These are phyloP conservation scores for Lodderomyces pseudojiufengensis DNA, from an alignment of 1,139 yeast genomes.

Conservation along the genomic window DNA sequence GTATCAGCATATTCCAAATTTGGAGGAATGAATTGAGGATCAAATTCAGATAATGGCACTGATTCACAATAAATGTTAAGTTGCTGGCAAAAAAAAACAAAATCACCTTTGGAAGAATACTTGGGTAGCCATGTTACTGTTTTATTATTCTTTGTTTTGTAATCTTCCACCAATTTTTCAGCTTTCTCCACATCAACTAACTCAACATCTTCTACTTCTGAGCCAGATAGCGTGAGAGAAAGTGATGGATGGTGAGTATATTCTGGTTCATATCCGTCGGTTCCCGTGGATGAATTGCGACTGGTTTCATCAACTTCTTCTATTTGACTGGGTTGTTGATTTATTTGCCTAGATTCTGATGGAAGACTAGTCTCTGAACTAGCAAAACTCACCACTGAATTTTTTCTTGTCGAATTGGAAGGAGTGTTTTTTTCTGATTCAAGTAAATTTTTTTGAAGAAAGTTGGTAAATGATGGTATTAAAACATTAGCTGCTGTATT, in stretches of 20 bases:
- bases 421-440: slow-evolving; percentile 33
- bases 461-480: slow-evolving; percentile 41
- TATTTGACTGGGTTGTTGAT: neutral
- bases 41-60: slow-evolving; percentile 41
- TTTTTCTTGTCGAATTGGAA: slow-evolving; percentile 36
- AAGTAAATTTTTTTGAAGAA: slow-evolving; percentile 34
- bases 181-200: slow-evolving; percentile 34
- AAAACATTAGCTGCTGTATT: slow-evolving; percentile 50
- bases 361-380: slow-evolving; percentile 36
- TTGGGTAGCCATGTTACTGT: slow-evolving; percentile 51
- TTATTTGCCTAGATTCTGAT: slow-evolving; percentile 12
- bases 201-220: slow-evolving; percentile 14
- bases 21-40: slow-evolving; percentile 17
- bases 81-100: slow-evolving; percentile 57
- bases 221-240: slow-evolving; percentile 10
- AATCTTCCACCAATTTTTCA: slow-evolving; percentile 33
- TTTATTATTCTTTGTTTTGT: slow-evolving; percentile 24
- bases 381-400: slow-evolving; percentile 48
- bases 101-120: slow-evolving; percentile 51
- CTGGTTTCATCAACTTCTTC: neutral
- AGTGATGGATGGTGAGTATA: slow-evolving; percentile 12
- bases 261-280: too few species aligned
- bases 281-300: neutral
- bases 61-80: slow-evolving; percentile 55
- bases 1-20: slow-evolving; percentile 29